Evolutionary conservation across 345 rosid genomes (phyloP).

Genomic region (Eucalyptus cloeziana): DNA sequence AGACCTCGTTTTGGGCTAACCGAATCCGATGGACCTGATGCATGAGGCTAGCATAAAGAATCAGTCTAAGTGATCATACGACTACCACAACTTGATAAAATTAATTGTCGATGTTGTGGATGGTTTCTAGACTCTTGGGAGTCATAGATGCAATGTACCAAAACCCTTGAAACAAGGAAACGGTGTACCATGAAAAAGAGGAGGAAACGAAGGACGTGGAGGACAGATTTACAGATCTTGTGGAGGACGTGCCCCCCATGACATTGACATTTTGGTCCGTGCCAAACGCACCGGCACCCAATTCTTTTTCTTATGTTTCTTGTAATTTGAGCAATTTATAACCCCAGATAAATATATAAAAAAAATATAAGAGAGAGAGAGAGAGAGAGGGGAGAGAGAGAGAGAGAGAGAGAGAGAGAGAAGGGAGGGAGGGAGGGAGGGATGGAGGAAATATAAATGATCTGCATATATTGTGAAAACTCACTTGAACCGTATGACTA

Average conservation of each 20-base stretch:
- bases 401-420: neutral
- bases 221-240: neutral
- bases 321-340: neutral
- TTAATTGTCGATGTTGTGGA: neutral
- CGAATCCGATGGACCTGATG: neutral
- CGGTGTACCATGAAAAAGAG: neutral
- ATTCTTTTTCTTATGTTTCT: neutral
- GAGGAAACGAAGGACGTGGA: neutral
- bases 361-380: neutral
- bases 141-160: neutral
- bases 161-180: neutral
- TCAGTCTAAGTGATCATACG: no score
- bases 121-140: neutral
- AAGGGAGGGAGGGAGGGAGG: neutral
- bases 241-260: neutral
- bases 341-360: neutral
- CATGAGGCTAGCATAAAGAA: neutral
- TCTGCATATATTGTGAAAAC: neutral
- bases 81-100: neutral
- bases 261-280: neutral
- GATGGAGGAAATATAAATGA: neutral
- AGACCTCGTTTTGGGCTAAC: neutral
- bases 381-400: neutral
- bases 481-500: neutral
- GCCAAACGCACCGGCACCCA: neutral